phyloP scores from a whole-genome alignment of 257 asterid genomes.

The Solanum etuberosum region DNA sequence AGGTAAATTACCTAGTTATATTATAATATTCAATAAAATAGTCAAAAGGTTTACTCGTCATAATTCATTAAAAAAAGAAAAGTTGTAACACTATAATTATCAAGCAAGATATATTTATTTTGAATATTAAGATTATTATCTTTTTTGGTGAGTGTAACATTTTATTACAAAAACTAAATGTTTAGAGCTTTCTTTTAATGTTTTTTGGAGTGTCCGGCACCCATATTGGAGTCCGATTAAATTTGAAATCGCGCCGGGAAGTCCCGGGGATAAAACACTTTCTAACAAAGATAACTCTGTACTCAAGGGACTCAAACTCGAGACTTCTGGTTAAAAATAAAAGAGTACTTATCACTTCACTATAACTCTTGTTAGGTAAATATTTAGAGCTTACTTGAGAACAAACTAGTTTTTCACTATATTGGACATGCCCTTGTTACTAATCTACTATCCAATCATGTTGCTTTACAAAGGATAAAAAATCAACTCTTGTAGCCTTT shows the following conservation, averaged over 20 bases:
- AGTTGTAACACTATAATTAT: neutral
- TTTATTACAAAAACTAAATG: neutral
- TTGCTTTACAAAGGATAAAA: neutral
- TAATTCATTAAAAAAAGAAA: neutral
- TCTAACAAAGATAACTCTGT: too few species aligned
- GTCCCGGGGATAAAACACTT: neutral
- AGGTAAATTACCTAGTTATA: neutral
- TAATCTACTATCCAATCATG: neutral
- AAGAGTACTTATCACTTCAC: rapidly evolving
- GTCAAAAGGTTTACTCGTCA: neutral
- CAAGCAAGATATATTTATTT: neutral
- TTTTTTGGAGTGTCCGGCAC: too few species aligned
- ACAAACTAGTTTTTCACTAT: neutral
- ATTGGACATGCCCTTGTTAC: neutral
- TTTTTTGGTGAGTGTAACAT: neutral
- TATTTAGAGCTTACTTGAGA: neutral
- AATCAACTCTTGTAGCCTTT: neutral
- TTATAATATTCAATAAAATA: neutral
- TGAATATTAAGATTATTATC: neutral
- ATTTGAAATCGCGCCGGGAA: neutral
- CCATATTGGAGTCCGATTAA: too few species aligned
- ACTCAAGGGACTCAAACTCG: too few species aligned
- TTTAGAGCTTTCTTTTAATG: neutral
- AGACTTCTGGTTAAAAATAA: too few species aligned
- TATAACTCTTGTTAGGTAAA: too few species aligned